These are phyloP conservation scores for Gypsophila paniculata DNA, from an alignment of 179 eudicot genomes.

Conservation along the genomic window DNA sequence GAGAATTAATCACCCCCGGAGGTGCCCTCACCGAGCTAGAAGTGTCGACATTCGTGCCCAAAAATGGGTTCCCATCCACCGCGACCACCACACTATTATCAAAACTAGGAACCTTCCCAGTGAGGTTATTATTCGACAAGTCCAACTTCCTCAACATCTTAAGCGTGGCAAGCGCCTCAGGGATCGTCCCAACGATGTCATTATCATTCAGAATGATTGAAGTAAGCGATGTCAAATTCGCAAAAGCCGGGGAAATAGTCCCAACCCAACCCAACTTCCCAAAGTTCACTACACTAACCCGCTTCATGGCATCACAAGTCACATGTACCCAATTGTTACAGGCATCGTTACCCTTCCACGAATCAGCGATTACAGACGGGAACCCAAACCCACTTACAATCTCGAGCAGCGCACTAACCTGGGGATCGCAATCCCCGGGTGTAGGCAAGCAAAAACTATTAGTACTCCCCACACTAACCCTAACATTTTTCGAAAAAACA, in stretches of 20 bases:
- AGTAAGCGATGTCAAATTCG: slow-evolving; percentile 35
- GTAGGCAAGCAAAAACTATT: slow-evolving; percentile 28
- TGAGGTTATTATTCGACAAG: slow-evolving; percentile 36
- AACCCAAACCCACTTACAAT: slow-evolving; percentile 27
- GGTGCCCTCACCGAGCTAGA: slow-evolving; percentile 16
- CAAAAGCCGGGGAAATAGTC: slow-evolving; percentile 35
- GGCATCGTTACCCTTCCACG: slow-evolving; percentile 38
- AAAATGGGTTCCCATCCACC: slow-evolving; percentile 27
- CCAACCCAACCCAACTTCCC: slow-evolving; percentile 34
- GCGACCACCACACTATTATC: slow-evolving; percentile 16
- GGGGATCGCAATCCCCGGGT: slow-evolving; percentile 36
- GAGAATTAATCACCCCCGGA: slow-evolving; percentile 19
- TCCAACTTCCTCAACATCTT: slow-evolving; percentile 26
- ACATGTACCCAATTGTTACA: slow-evolving; percentile 37
- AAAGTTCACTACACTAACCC: slow-evolving; percentile 31
- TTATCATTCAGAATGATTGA: slow-evolving; percentile 32
- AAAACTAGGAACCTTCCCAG: slow-evolving; percentile 35
- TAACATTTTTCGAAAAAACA: slow-evolving; percentile 19
- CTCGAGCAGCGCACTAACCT: slow-evolving; percentile 28
- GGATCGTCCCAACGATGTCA: slow-evolving; percentile 31
- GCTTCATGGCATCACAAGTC: slow-evolving; percentile 32
- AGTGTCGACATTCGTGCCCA: slow-evolving; percentile 36
- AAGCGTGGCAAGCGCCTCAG: slow-evolving; percentile 22
- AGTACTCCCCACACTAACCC: slow-evolving; percentile 23
- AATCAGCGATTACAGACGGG: slow-evolving; percentile 27